These are phyloP conservation scores for Pseudotsuga menziesii DNA, from an alignment of 75 land plant genomes.

Conservation along the genomic window DNA sequence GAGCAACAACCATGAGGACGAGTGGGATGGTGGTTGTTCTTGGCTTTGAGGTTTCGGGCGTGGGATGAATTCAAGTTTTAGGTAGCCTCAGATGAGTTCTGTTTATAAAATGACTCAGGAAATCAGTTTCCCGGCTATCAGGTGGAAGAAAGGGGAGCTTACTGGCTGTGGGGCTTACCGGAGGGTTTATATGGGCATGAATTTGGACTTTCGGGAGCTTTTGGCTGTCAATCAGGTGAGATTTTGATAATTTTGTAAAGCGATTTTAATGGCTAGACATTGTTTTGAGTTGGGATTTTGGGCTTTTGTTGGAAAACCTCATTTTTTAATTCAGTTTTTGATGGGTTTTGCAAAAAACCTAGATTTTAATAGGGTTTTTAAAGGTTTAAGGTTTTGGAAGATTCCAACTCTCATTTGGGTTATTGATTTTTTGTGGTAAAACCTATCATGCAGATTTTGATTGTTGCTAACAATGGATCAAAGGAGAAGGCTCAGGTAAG, in stretches of 20 bases:
- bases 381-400: neutral
- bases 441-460: constrained; percentile 51
- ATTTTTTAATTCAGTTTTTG: neutral
- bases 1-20: too few relatives aligned
- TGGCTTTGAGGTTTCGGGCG: neutral
- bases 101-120: constrained; percentile 16
- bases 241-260: neutral
- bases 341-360: neutral
- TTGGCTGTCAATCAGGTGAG: constrained; percentile 92
- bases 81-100: constrained; percentile 40
- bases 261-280: constrained; percentile 1
- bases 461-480: constrained; percentile 60
- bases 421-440: constrained; percentile 8
- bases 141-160: constrained; percentile 96
- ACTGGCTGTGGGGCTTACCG: constrained; percentile 96
- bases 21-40: too few relatives aligned
- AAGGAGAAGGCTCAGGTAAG: constrained; percentile 85
- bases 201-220: constrained; percentile 94
- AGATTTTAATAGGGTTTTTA: neutral
- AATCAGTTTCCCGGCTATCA: constrained; percentile 31
- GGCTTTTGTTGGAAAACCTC: neutral
- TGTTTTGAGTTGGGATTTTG: neutral
- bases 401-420: neutral
- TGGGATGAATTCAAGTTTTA: constrained; percentile 7
- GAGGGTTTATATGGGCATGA: constrained; percentile 97